A percentile compares a stretch with the other conserved stretches of the same genome.
phyloP scores from a whole-genome alignment of 1,284 basidiomycete genomes.

The Fomitopsis pinicola region DNA sequence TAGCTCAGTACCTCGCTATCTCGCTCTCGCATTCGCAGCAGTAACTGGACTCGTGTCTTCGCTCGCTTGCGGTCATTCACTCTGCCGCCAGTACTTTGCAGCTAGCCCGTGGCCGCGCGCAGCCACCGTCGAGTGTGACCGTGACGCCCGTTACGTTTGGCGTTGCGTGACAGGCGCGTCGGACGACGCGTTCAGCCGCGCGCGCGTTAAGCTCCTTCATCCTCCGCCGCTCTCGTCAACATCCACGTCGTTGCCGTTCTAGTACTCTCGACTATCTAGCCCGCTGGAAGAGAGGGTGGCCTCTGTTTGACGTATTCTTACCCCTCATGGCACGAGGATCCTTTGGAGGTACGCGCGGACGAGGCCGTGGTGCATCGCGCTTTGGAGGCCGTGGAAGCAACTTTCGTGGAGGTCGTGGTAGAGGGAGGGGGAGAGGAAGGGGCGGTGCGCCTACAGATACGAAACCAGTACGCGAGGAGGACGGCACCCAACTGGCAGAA shows the following conservation, averaged over 20 bases:
- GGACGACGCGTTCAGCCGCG: neutral
- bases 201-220: too few relatives aligned
- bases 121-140: too few relatives aligned
- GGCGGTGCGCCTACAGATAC: slow-evolving; percentile 34
- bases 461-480: slow-evolving; percentile 72
- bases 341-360: slow-evolving; percentile 14
- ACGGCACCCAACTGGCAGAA: slow-evolving; percentile 80
- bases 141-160: neutral
- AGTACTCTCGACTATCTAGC: too few relatives aligned
- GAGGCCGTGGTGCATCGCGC: slow-evolving; percentile 22
- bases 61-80: too few relatives aligned
- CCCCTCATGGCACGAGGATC: slow-evolving; percentile 25
- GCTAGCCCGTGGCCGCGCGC: too few relatives aligned
- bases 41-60: too few relatives aligned
- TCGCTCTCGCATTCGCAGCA: too few relatives aligned
- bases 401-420: slow-evolving; percentile 36
- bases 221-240: too few relatives aligned
- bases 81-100: too few relatives aligned
- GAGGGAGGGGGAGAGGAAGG: slow-evolving; percentile 54
- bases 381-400: slow-evolving; percentile 33
- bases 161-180: neutral
- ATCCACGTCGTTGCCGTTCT: too few relatives aligned
- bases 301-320: neutral
- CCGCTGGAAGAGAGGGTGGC: too few relatives aligned
- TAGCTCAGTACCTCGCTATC: too few relatives aligned